Evolutionary conservation across 2,329 filamentous ascomycete genomes (phyloP).

Genomic region (Cladosporium velox): DNA sequence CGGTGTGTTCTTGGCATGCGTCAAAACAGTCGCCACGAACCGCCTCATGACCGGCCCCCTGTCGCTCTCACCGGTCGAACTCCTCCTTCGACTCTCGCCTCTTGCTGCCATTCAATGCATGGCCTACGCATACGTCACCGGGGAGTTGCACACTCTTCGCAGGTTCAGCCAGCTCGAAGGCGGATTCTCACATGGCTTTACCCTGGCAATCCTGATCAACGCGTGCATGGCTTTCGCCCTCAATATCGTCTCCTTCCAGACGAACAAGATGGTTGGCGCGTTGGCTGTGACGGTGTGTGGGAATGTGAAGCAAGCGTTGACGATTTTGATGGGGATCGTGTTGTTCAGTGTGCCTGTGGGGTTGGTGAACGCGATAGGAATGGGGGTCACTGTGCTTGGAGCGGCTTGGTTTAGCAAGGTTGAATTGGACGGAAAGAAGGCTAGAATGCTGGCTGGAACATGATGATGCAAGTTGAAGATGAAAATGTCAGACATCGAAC

Average conservation of each 20-base stretch:
- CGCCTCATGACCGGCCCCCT: constrained; percentile 64
- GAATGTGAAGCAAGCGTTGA: constrained; percentile 36
- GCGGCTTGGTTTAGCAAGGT: constrained; percentile 61
- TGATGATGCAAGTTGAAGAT: neutral
- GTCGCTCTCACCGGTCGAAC: constrained; percentile 59
- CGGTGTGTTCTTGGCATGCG: constrained; percentile 41
- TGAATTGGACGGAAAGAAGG: constrained; percentile 52
- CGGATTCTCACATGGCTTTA: constrained; percentile 20
- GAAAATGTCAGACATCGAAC: neutral
- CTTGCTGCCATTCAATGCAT: constrained; percentile 59
- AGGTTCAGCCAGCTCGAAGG: constrained; percentile 25
- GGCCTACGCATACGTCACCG: constrained; percentile 53
- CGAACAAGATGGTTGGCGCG: constrained; percentile 36
- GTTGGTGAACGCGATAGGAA: constrained; percentile 55
- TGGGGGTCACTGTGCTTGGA: constrained; percentile 57
- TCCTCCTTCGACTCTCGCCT: constrained; percentile 64
- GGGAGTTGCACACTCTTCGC: constrained; percentile 44
- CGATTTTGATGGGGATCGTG: constrained; percentile 33
- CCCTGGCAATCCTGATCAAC: constrained; percentile 29
- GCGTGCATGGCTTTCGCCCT: constrained; percentile 33
- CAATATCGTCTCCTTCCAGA: constrained; percentile 35
- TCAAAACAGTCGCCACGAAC: constrained; percentile 66
- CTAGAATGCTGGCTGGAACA: constrained; percentile 15
- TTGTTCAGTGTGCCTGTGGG: constrained; percentile 34
- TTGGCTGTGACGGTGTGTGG: constrained; percentile 33